These are phyloP conservation scores for Helminthosporium solani DNA, from an alignment of 2,329 filamentous ascomycete species.

Conservation along the genomic window DNA sequence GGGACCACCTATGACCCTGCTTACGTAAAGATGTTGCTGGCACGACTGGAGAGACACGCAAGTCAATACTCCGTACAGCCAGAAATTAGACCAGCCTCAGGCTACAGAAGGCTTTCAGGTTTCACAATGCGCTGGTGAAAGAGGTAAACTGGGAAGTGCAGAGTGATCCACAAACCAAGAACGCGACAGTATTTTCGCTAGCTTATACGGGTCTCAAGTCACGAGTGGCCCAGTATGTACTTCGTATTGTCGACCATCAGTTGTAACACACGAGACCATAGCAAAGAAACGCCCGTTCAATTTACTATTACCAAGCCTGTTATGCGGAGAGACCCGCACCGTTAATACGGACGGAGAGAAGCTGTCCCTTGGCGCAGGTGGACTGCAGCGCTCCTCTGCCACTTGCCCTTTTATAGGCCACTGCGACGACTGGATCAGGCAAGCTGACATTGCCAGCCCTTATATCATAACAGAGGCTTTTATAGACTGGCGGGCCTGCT, in stretches of 20 bases:
- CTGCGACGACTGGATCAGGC: conserved; percentile 16
- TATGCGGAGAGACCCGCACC: too few relatives aligned
- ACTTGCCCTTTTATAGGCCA: conserved; percentile 19
- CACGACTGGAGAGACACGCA: conserved; percentile 23
- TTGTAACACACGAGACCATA: too few relatives aligned
- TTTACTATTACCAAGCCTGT: background rate
- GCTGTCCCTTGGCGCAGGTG: conserved; percentile 16
- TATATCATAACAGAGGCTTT: conserved; percentile 24
- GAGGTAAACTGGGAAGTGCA: conserved; percentile 25
- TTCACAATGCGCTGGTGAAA: conserved; percentile 18
- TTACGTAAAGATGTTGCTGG: conserved; percentile 9
- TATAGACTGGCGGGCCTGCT: conserved; percentile 25
- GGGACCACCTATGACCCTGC: conserved; percentile 6
- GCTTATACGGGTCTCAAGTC: conserved; percentile 6
- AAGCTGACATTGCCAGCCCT: conserved; percentile 24
- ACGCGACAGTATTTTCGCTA: conserved; percentile 19
- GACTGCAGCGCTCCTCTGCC: conserved; percentile 27
- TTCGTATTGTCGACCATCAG: too few relatives aligned
- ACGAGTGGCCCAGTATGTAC: background rate
- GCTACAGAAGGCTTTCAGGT: conserved; percentile 17
- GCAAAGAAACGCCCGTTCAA: background rate
- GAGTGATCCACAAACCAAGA: conserved; percentile 30
- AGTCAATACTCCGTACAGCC: conserved; percentile 10
- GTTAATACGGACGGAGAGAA: too few relatives aligned
- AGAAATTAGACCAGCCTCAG: conserved; percentile 22